phyloP scores from a whole-genome alignment of 345 rosid species.

The Moringa oleifera region DNA sequence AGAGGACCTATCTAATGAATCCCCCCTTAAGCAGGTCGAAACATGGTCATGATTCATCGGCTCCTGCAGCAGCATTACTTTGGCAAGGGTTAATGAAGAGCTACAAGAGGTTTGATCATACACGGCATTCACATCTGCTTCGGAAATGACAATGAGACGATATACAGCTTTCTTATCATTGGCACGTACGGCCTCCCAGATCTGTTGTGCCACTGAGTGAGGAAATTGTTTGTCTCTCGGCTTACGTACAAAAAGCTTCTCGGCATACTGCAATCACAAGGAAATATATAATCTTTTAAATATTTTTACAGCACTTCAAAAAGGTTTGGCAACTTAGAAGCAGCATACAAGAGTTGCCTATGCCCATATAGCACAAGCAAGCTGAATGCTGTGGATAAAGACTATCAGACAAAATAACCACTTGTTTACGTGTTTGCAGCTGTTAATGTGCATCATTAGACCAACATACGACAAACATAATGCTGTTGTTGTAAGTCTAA shows the following conservation, averaged over 20 bases:
- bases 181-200: conserved; percentile 84
- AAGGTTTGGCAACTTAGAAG: too few relatives aligned
- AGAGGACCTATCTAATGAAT: conserved; percentile 63
- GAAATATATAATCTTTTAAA: conserved; percentile 4
- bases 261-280: conserved; percentile 69
- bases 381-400: too few relatives aligned
- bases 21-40: conserved; percentile 49
- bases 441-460: too few relatives aligned
- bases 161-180: conserved; percentile 93
- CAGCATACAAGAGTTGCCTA: too few relatives aligned
- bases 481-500: too few relatives aligned
- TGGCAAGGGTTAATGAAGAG: conserved; percentile 80
- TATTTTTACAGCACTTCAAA: too few relatives aligned
- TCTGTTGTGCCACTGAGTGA: conserved; percentile 53
- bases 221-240: conserved; percentile 51
- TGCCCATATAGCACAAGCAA: too few relatives aligned
- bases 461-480: too few relatives aligned
- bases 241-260: conserved; percentile 77
- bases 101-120: conserved; percentile 57
- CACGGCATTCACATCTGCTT: conserved; percentile 62
- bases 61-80: conserved; percentile 77
- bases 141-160: conserved; percentile 68
- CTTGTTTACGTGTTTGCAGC: too few relatives aligned
- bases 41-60: conserved; percentile 48
- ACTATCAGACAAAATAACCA: too few relatives aligned